Evolutionary conservation across 116 monocot species (phyloP).

Genomic region (Dioscorea cayenensis): DNA sequence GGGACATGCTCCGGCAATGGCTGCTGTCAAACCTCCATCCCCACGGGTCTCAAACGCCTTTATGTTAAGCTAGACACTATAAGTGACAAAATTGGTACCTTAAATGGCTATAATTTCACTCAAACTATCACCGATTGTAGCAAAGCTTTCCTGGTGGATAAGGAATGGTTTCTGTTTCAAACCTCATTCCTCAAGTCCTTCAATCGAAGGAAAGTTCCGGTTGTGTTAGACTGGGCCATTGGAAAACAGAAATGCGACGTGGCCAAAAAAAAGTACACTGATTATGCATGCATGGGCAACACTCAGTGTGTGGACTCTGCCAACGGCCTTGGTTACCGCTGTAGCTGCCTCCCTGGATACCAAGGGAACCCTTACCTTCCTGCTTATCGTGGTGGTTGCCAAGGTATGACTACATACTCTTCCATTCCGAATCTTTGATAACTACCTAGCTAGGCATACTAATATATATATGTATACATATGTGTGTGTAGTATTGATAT

Average conservation of each 20-base stretch:
- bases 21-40: slow-evolving; percentile 44
- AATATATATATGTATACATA: too few species aligned
- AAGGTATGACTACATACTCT: slow-evolving; percentile 33
- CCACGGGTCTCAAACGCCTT: slow-evolving; percentile 15
- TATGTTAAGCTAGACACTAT: neutral
- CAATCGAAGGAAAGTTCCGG: slow-evolving; percentile 13
- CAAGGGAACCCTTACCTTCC: slow-evolving; percentile 55
- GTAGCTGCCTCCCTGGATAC: slow-evolving; percentile 38
- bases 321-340: slow-evolving; percentile 43
- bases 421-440: too few species aligned
- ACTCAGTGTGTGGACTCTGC: slow-evolving; percentile 26
- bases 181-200: too few species aligned
- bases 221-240: slow-evolving; percentile 46
- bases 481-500: too few species aligned
- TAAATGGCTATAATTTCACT: too few species aligned
- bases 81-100: slow-evolving; percentile 5
- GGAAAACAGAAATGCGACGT: slow-evolving; percentile 23
- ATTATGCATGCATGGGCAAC: too few species aligned
- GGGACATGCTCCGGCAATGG: slow-evolving; percentile 33
- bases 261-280: too few species aligned
- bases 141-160: slow-evolving; percentile 29
- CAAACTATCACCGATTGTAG: slow-evolving; percentile 29
- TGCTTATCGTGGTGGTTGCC: slow-evolving; percentile 38
- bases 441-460: too few species aligned
- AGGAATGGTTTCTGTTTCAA: slow-evolving; percentile 21